These are phyloP conservation scores for Musa itinerans DNA, from an alignment of 176 grass and related monocot species.

Conservation along the genomic window DNA sequence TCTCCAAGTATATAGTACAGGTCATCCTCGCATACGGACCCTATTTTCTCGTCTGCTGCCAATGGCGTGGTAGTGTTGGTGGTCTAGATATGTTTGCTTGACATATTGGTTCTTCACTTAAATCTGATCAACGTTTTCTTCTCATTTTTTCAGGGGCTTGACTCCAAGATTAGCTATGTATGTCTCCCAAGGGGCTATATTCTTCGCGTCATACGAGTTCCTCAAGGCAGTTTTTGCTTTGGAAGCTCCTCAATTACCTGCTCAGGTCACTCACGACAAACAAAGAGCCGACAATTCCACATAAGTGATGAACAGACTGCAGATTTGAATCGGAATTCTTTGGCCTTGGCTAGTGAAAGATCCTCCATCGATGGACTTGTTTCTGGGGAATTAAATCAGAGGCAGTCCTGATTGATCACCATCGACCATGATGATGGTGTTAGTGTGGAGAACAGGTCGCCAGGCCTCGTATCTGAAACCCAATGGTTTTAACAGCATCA, in stretches of 20 bases:
- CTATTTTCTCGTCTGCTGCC: neutral
- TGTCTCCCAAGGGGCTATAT: conserved; percentile 81
- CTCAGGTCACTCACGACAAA: conserved; percentile 8
- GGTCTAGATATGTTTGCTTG: neutral
- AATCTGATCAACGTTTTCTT: neutral
- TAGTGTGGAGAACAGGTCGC: no score
- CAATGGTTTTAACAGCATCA: no score
- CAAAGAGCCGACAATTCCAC: neutral
- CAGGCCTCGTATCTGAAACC: no score
- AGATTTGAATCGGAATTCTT: neutral
- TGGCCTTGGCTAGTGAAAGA: neutral
- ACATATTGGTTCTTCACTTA: neutral
- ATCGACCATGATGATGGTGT: no score
- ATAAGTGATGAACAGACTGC: conserved; percentile 9
- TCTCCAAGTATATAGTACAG: neutral
- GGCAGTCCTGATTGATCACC: no score
- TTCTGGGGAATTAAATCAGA: no score
- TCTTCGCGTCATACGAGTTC: conserved; percentile 90
- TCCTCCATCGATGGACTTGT: no score
- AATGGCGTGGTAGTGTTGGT: neutral
- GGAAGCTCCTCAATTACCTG: conserved; percentile 23
- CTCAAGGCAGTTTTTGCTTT: conserved; percentile 56
- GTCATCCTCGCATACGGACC: neutral
- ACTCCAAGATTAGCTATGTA: conserved; percentile 71
- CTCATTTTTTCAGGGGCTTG: conserved; percentile 55